These are phyloP conservation scores for Boletellus sp. DNA, from an alignment of 768 basidiomycete species.

Conservation along the genomic window DNA sequence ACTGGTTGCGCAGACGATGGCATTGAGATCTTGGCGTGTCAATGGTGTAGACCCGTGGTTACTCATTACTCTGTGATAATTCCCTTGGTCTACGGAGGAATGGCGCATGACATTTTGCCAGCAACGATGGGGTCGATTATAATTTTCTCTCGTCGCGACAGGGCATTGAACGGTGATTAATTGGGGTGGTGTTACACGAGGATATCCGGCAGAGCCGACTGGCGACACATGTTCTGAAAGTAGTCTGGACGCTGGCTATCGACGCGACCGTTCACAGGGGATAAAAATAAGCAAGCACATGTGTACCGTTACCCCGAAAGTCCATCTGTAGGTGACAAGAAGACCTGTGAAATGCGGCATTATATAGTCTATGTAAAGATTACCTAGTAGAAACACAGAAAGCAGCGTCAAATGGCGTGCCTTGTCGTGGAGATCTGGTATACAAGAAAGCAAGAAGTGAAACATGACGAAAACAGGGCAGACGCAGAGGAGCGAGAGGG, in stretches of 20 bases:
- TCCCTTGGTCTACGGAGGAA: slow-evolving; percentile 25
- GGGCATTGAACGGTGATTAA: slow-evolving; percentile 34
- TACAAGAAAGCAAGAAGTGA: slow-evolving; percentile 35
- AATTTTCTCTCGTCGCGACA: slow-evolving; percentile 18
- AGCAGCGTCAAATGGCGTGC: slow-evolving; percentile 35
- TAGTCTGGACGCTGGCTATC: slow-evolving; percentile 14
- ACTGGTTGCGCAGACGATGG: slow-evolving; percentile 23
- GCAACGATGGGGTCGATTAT: slow-evolving; percentile 20
- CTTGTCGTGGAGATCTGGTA: slow-evolving; percentile 33
- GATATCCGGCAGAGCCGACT: slow-evolving; percentile 27
- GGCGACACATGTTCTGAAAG: slow-evolving; percentile 24
- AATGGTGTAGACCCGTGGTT: slow-evolving; percentile 32
- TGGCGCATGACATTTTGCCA: slow-evolving; percentile 13
- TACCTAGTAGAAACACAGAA: slow-evolving; percentile 33
- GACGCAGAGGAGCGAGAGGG: slow-evolving; percentile 5
- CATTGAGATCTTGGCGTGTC: slow-evolving; percentile 15
- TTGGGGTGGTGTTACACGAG: slow-evolving; percentile 30
- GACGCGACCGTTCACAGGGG: slow-evolving; percentile 28
- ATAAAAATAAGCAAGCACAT: slow-evolving; percentile 31
- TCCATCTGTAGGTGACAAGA: slow-evolving; percentile 14
- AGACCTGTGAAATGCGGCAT: slow-evolving; percentile 26
- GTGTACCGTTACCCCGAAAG: slow-evolving; percentile 15
- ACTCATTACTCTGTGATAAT: slow-evolving; percentile 25
- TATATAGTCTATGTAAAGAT: slow-evolving; percentile 35
- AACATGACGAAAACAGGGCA: slow-evolving; percentile 22